phyloP scores from a whole-genome alignment of 495 filamentous ascomycete species.

The Lentithecium fluviatile region DNA sequence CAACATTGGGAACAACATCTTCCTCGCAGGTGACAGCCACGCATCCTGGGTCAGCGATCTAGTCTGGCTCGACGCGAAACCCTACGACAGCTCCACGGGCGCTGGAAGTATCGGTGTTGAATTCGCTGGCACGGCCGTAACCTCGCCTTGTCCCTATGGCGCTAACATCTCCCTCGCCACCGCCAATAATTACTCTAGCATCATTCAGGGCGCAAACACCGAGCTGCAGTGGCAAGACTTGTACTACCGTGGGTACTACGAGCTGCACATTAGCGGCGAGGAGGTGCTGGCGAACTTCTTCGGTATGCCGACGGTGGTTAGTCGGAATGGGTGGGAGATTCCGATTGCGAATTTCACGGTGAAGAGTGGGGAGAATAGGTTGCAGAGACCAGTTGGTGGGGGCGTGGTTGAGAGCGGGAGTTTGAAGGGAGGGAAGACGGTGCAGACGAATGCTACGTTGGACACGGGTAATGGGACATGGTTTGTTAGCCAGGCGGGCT shows the following conservation, averaged over 20 bases:
- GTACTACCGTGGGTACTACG: conserved; percentile 59
- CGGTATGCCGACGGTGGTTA: conserved; percentile 46
- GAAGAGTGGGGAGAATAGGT: conserved; percentile 53
- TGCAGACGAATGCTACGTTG: conserved; percentile 49
- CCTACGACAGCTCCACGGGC: conserved; percentile 58
- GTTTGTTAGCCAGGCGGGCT: conserved; percentile 31
- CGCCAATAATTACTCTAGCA: conserved; percentile 45
- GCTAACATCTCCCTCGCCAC: conserved; percentile 48
- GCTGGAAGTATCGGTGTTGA: conserved; percentile 62
- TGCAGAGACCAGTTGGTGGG: conserved; percentile 48
- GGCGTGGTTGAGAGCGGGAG: conserved; percentile 51
- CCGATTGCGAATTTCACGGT: conserved; percentile 61
- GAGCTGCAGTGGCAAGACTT: conserved; percentile 68
- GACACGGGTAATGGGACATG: conserved; percentile 34
- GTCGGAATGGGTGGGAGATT: conserved; percentile 50
- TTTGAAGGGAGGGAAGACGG: conserved; percentile 49
- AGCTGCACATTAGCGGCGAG: conserved; percentile 39
- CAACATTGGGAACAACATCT: conserved; percentile 64
- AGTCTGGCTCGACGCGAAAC: conserved; percentile 58
- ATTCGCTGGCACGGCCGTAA: conserved; percentile 64
- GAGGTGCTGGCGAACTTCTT: conserved; percentile 53
- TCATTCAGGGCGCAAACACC: conserved; percentile 51
- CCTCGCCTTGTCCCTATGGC: conserved; percentile 52
- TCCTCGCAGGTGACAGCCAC: conserved; percentile 65
- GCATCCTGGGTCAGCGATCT: conserved; percentile 65